These are phyloP conservation scores for Chlamydomonas applanata DNA, from an alignment of 139 green algal genomes.

Conservation along the genomic window DNA sequence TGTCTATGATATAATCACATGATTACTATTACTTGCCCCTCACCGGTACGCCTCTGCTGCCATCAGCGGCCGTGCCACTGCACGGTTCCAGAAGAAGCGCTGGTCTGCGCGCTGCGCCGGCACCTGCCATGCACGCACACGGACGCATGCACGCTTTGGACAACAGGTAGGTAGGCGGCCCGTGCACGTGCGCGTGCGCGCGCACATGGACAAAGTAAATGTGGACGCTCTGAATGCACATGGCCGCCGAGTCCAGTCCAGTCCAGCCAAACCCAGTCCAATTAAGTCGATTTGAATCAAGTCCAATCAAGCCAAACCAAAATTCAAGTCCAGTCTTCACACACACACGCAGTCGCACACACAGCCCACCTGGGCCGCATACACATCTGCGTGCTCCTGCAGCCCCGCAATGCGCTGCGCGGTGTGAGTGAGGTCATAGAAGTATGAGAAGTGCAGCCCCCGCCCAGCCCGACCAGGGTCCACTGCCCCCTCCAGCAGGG, in stretches of 20 bases:
- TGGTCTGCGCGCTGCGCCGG: constrained; percentile 43
- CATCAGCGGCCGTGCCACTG: constrained; percentile 58
- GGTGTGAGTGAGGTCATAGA: constrained; percentile 71
- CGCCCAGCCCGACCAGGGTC: constrained; percentile 55
- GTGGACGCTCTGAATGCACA: too few species aligned
- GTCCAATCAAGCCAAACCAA: not conserved
- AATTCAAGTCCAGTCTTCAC: not conserved
- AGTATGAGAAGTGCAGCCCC: constrained; percentile 75
- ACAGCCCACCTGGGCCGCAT: not conserved
- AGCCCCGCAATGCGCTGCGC: constrained; percentile 14
- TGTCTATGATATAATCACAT: not conserved
- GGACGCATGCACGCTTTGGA: too few species aligned
- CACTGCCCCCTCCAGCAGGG: constrained; percentile 48
- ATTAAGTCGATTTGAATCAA: too few species aligned
- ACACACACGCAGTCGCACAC: constrained; percentile 4
- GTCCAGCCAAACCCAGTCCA: too few species aligned
- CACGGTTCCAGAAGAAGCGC: constrained; percentile 77
- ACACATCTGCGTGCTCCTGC: not conserved
- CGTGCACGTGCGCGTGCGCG: too few species aligned
- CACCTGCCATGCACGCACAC: not conserved
- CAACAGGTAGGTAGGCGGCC: too few species aligned
- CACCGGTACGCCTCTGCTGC: constrained; percentile 32
- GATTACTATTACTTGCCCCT: too few species aligned
- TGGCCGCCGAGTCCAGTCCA: too few species aligned
- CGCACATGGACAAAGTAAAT: too few species aligned